These are phyloP conservation scores for Backusella mclennaniae DNA, from an alignment of 192 early-diverging fungal genomes.

Conservation along the genomic window DNA sequence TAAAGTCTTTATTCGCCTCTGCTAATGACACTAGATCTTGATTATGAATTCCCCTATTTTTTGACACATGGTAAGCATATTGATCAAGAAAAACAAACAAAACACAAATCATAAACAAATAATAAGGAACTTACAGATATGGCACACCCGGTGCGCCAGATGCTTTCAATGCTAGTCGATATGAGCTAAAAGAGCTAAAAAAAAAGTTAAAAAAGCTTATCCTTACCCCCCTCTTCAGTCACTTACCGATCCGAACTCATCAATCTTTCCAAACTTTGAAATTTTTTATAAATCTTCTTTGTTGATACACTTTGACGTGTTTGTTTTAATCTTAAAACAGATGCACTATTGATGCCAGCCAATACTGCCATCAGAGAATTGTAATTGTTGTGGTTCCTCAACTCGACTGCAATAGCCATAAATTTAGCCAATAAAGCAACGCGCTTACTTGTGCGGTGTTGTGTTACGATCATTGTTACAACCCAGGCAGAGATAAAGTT, in stretches of 20 bases:
- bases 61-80: neutral
- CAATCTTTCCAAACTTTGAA: conserved; percentile 60
- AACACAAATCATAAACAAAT: neutral
- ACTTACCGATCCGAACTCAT: conserved; percentile 61
- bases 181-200: conserved; percentile 58
- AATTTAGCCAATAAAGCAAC: conserved; percentile 68
- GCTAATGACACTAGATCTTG: conserved; percentile 73
- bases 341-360: conserved; percentile 64
- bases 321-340: conserved; percentile 62
- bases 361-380: conserved; percentile 78
- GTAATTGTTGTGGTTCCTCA: conserved; percentile 71
- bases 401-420: conserved; percentile 63
- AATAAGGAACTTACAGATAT: conserved; percentile 60
- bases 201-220: neutral
- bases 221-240: neutral
- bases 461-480: conserved; percentile 63
- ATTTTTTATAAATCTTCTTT: conserved; percentile 53
- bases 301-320: conserved; percentile 53
- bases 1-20: conserved; percentile 67
- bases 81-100: neutral
- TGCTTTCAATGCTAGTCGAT: conserved; percentile 62
- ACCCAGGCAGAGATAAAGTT: conserved; percentile 80
- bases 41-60: conserved; percentile 51
- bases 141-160: conserved; percentile 68
- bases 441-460: conserved; percentile 59